Evolutionary conservation across 2,329 filamentous ascomycete species (phyloP).

Genomic region (Zalaria obscura): DNA sequence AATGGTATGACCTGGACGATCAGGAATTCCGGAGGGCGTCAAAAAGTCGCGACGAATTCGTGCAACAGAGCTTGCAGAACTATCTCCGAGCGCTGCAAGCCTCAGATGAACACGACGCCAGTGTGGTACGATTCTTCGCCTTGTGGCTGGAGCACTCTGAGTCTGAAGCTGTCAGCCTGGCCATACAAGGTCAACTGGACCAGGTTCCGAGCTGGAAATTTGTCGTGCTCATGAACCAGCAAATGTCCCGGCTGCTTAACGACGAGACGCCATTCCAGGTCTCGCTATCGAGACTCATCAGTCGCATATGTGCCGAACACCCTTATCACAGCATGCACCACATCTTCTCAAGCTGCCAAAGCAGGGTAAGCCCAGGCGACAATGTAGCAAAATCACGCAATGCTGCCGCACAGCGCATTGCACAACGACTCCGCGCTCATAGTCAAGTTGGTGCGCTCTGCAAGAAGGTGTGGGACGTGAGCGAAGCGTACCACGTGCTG

Average conservation of each 20-base stretch:
- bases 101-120: constrained; percentile 78
- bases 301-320: constrained; percentile 78
- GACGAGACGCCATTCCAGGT: constrained; percentile 58
- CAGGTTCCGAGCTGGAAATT: constrained; percentile 85
- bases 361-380: constrained; percentile 48
- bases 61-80: constrained; percentile 83
- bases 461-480: constrained; percentile 59
- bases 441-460: constrained; percentile 44
- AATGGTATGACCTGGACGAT: constrained; percentile 83
- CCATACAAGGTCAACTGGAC: constrained; percentile 55
- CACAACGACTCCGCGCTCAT: constrained; percentile 43
- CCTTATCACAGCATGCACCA: constrained; percentile 97
- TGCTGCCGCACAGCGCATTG: constrained; percentile 56
- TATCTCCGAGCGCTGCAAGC: constrained; percentile 75
- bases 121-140: constrained; percentile 81
- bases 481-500: constrained; percentile 48
- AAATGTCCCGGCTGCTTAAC: constrained; percentile 80
- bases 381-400: constrained; percentile 60
- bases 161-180: constrained; percentile 61
- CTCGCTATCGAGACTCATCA: constrained; percentile 58
- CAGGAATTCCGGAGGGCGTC: constrained; percentile 70
- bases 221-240: constrained; percentile 82
- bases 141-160: constrained; percentile 83
- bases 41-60: constrained; percentile 63
- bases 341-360: constrained; percentile 68